Evolutionary conservation across 2,329 filamentous ascomycete species (phyloP).

Genomic region (Myriosclerotinia scirpicola): DNA sequence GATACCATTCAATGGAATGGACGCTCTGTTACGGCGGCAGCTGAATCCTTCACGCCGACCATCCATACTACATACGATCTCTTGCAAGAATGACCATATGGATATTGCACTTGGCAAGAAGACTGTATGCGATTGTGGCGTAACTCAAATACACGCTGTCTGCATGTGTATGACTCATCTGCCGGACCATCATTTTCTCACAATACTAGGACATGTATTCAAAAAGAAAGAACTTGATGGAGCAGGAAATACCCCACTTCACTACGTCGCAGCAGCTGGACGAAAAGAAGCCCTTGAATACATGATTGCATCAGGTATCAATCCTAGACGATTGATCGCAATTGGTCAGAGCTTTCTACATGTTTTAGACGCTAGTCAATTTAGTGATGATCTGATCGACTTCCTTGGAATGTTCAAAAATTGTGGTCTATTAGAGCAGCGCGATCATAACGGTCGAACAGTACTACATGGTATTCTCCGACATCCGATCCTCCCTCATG

Average conservation of each 20-base stretch:
- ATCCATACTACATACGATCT: constrained; percentile 18
- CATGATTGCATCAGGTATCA: constrained; percentile 13
- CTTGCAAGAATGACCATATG: constrained; percentile 20
- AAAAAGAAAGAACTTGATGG: constrained; percentile 15
- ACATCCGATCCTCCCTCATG: constrained; percentile 13
- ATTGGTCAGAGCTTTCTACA: constrained; percentile 21
- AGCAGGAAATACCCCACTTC: constrained; percentile 19
- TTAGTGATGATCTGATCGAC: constrained; percentile 22
- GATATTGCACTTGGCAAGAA: constrained; percentile 7
- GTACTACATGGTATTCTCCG: constrained; percentile 20
- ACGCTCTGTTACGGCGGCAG: constrained; percentile 3
- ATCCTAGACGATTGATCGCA: background rate
- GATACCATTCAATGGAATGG: constrained; percentile 17
- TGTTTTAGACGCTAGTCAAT: constrained; percentile 20
- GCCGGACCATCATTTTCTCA: constrained; percentile 14
- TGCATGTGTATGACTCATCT: constrained; percentile 20
- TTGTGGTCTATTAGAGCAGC: constrained; percentile 19
- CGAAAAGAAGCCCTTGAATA: constrained; percentile 17
- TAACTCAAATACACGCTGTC: constrained; percentile 20
- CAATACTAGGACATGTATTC: constrained; percentile 3
- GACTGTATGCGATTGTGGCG: constrained; percentile 15
- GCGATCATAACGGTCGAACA: constrained; percentile 22
- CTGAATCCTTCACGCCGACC: constrained; percentile 1
- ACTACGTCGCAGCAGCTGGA: constrained; percentile 22
- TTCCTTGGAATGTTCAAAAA: constrained; percentile 20